phyloP scores from a whole-genome alignment of 192 early-diverging fungal genomes.

The Chytriomyces hyalinus region DNA sequence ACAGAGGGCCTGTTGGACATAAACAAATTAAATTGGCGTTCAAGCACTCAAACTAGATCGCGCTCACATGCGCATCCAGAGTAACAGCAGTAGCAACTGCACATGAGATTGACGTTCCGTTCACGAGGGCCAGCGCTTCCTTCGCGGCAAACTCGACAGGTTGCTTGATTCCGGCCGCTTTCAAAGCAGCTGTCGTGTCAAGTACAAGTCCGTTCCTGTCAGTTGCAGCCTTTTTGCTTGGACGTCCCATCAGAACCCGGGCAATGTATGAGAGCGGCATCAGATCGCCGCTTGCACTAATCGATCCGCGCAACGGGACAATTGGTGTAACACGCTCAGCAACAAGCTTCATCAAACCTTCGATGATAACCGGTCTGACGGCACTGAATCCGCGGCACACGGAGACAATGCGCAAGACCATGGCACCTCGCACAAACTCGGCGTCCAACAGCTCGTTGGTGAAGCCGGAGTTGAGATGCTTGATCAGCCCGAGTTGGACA shows the following conservation, averaged over 20 bases:
- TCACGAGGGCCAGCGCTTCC: slow-evolving; percentile 17
- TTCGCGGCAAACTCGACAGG: slow-evolving; percentile 3
- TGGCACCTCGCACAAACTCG: slow-evolving; percentile 9
- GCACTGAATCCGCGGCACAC: slow-evolving; percentile 11
- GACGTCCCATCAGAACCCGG: background rate
- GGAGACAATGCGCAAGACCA: slow-evolving; percentile 22
- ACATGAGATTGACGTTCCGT: slow-evolving; percentile 16
- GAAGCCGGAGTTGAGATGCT: background rate
- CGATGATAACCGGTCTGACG: slow-evolving; percentile 1
- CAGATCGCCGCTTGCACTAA: slow-evolving; percentile 19
- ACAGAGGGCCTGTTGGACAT: background rate
- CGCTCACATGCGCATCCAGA: slow-evolving; percentile 13
- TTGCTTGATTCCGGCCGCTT: background rate
- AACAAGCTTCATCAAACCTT: slow-evolving; percentile 14
- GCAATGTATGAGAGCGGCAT: slow-evolving; percentile 18
- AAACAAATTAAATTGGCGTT: background rate
- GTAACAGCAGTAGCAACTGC: slow-evolving; percentile 1
- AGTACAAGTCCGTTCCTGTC: background rate
- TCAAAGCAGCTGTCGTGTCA: background rate
- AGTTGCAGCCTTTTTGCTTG: slow-evolving; percentile 2
- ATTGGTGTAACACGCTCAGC: background rate
- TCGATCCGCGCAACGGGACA: slow-evolving; percentile 10
- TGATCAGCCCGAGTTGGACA: background rate
- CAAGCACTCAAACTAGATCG: background rate
- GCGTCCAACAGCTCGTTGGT: background rate